Evolutionary conservation across 2,329 filamentous ascomycete species (phyloP), one percentile per base, ranked within the genome.

Genomic region (Paracoccidioides lutzii): DNA sequence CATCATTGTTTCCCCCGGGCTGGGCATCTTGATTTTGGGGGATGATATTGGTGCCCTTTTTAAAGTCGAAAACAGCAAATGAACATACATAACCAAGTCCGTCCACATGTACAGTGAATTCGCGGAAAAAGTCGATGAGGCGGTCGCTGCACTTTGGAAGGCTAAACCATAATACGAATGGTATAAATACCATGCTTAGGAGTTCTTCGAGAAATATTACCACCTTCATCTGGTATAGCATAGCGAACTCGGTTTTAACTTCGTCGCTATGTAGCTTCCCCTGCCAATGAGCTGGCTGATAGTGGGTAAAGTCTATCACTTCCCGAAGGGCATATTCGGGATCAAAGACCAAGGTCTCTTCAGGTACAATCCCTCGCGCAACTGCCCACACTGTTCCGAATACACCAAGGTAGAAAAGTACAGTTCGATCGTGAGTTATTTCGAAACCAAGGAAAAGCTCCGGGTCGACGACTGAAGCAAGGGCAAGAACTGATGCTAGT

Each of bases 21-120:
- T 71, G 9, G 70, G 71, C 41, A 59, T 62, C 44, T 51, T 55
- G 59, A 43, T 58, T 61, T 42, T 73, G 73, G n/a, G 71, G 70
- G 43, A 73, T 71, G 60, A 78, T 78, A 50, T 81, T 78, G 28
- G 84, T 77, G 30, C 84, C 87, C 68, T 90, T 91, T 70, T 95
- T 90, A 73, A 97, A 97, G 60, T 96, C 88, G 65, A 98, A 98
- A 40, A 95, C 89, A 3, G 93, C 93, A 72, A 96, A 97, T 0
- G 91, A 96, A 71, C 93, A 98, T 9, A 97, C 89, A 61, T 96
- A 91, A 28, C 93, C 93, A 40, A 98, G 79, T 0, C 93, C 93
- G 66, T 98, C 93, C 14, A 98, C 91, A 63, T 98, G 90, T 28
- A 98, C 84, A 0, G 93, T 97, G 63, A 97, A 96, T 67, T 98